Base-by-base conservation (phyloP, 768 basidiomycete species). In the Pleurotus citrinopileatus region DNA sequence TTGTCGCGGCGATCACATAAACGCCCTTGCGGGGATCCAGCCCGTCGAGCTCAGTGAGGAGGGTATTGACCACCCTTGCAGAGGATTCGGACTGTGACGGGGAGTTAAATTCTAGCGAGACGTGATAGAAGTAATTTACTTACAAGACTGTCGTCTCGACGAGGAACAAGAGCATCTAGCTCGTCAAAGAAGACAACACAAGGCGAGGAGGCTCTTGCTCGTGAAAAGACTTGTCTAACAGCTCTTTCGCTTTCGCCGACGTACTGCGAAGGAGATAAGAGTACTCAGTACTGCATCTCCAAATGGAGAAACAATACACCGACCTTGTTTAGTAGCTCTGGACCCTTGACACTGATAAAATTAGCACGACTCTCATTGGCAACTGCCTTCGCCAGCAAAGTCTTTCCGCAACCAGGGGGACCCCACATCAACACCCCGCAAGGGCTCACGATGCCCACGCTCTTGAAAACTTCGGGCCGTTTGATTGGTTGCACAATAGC, bases 391-490 rank as follows among this genome's bases (percentile, higher is more conserved):
- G 97, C 97, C n/a, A 99, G 74, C 25, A 99, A 65, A 0, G 97
- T 99, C 73, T 98, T 99, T 3, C 97, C 97, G 65, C 96, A 98
- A 8, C 97, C 97, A 0, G 97, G 96, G 20, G 97, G 97, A 26
- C 97, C 97, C 97, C 97, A 98, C n/a, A 98, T 71, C 28, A 98
- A 72, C 2, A 98, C 97, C 0, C 96, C 97, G 63, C 93, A 94
- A 0, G 93, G 85, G 0, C 92, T 91, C 26, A 87, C 84, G 57
- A 99, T 94, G 4, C 97, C 97, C 1, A 98, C 89, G 8, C 81
- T 80, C 42, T 72, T 83, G 70, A 99, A 99, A 2, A 98, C 67
- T 63, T 94, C 93, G 0, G 97, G 96, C 26, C 91, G 75, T 45
- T 82, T 79, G 60, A 98, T 94, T 4, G 97, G 96, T 62, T 97